Evolutionary conservation across 2,329 filamentous ascomycete genomes (phyloP).

Genomic region (Verticillium longisporum): DNA sequence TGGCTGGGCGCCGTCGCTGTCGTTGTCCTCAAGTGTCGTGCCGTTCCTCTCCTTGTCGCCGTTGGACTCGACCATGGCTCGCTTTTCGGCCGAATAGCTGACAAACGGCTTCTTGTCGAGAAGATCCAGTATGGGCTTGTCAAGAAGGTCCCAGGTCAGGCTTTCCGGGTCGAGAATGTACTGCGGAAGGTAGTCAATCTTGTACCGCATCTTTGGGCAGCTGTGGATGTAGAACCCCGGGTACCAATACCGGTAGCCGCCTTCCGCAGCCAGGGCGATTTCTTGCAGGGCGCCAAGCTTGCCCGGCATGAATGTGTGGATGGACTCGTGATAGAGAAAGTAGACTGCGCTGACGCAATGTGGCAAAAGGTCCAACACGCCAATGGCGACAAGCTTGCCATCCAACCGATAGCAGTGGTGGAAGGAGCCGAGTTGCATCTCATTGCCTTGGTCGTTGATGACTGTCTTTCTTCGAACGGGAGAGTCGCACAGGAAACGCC

Average conservation of each 20-base stretch:
- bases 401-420: slow-evolving; percentile 80
- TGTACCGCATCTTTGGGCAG: slow-evolving; percentile 80
- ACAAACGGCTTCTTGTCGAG: slow-evolving; percentile 52
- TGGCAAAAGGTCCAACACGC: slow-evolving; percentile 70
- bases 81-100: slow-evolving; percentile 28
- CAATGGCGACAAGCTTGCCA: slow-evolving; percentile 67
- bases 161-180: slow-evolving; percentile 65
- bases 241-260: slow-evolving; percentile 71
- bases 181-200: slow-evolving; percentile 71
- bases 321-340: slow-evolving; percentile 72
- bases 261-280: slow-evolving; percentile 62
- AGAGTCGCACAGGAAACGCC: slow-evolving; percentile 66
- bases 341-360: slow-evolving; percentile 76
- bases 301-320: slow-evolving; percentile 62
- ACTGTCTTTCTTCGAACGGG: slow-evolving; percentile 47
- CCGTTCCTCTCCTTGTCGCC: slow-evolving; percentile 13
- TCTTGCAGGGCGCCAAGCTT: slow-evolving; percentile 72
- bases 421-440: slow-evolving; percentile 60
- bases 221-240: slow-evolving; percentile 75
- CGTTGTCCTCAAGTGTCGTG: slow-evolving; percentile 6
- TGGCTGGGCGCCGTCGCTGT: slow-evolving; percentile 14
- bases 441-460: slow-evolving; percentile 38
- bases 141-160: slow-evolving; percentile 54
- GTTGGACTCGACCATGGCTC: not conserved
- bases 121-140: slow-evolving; percentile 39